Base-by-base conservation (phyloP, 495 filamentous ascomycete species). In the Xylaria curta region DNA sequence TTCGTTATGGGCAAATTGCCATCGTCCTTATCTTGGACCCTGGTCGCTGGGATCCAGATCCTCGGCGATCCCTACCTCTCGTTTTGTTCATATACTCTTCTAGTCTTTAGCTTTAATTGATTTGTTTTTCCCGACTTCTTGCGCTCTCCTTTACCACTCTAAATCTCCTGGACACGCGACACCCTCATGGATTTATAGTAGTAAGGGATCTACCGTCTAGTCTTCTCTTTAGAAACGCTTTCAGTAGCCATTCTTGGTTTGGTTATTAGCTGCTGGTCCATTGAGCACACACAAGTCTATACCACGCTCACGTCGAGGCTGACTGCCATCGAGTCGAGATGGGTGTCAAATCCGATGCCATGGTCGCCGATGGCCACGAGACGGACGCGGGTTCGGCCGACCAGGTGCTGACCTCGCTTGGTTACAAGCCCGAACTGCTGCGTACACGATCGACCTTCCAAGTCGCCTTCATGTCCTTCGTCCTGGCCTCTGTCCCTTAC, bases 401-500 rank as follows among this genome's bases (percentile, higher is more conserved):
- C 74, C 80, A 83, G 71, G 60, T 87, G 66, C 81, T 88, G 68
- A 81, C 80, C 44, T 82, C 83, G 61, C 81, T 88, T 68, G 86
- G 86, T 28, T 88, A 88, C 78, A 83, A 82, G 75, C 78, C 85
- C 63, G 86, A 88, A 70, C 62, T 88, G 24, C 70, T 77, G 71
- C 83, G 86, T 49, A 87, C 82, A 47, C 82, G 86, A 13, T 87
- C 86, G 9, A 88, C 86, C 3, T 82, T 86, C 49, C 85, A 87
- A 70, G 86, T 87, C 66, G 85, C 85, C 31, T 88, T 88, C 79
- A 88, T 88, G 86, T 86, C 84, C 63, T 88, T 88, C 69, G 85
- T 88, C 62, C 82, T 86, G 24, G 84, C 84, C 44, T 83, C 82
- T 13, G 85, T 86, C 53, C 91, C 91, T 19, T 93, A 89, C 73